A percentile compares a stretch with the other conserved stretches of the same genome.
Evolutionary conservation across 495 filamentous ascomycete genomes (phyloP).

Genomic region (Podospora pseudopauciseta): DNA sequence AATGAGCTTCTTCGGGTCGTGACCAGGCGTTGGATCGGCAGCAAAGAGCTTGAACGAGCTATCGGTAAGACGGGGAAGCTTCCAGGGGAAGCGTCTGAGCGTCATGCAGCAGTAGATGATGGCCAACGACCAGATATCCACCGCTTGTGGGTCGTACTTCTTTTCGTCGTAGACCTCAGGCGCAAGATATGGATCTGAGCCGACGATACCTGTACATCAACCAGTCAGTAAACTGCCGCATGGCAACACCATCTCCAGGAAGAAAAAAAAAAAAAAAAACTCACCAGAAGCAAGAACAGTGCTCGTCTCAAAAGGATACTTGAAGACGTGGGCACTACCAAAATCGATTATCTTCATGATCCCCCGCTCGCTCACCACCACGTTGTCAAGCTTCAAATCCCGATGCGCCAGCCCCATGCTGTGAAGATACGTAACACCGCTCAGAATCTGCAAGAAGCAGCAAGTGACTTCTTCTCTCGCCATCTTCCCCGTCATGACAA

Average conservation of each 20-base stretch:
- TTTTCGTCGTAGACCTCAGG: conserved; percentile 94
- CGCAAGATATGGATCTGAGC: conserved; percentile 94
- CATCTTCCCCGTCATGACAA: conserved; percentile 99
- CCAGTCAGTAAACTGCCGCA: conserved; percentile 11
- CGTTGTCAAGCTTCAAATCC: conserved; percentile 96
- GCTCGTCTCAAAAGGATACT: conserved; percentile 94
- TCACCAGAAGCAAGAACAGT: conserved; percentile 82
- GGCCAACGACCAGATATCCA: conserved; percentile 96
- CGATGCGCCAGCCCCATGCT: conserved; percentile 94
- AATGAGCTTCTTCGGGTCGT: conserved; percentile 46
- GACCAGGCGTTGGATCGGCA: conserved; percentile 60
- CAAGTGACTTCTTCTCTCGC: conserved; percentile 84
- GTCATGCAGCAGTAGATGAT: conserved; percentile 99
- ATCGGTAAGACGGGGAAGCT: conserved; percentile 84
- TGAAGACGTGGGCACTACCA: conserved; percentile 93
- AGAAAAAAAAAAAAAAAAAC: conserved; percentile 27
- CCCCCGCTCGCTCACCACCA: conserved; percentile 93
- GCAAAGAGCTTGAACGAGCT: conserved; percentile 94
- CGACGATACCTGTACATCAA: conserved; percentile 74
- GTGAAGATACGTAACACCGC: conserved; percentile 95
- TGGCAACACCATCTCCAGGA: not conserved
- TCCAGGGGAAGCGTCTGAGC: conserved; percentile 93
- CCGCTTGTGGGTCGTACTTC: conserved; percentile 90
- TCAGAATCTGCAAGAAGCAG: conserved; percentile 90
- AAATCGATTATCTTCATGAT: conserved; percentile 99